Evolutionary conservation across 139 green algal genomes (phyloP).

Genomic region (Nannochloris sp.): DNA sequence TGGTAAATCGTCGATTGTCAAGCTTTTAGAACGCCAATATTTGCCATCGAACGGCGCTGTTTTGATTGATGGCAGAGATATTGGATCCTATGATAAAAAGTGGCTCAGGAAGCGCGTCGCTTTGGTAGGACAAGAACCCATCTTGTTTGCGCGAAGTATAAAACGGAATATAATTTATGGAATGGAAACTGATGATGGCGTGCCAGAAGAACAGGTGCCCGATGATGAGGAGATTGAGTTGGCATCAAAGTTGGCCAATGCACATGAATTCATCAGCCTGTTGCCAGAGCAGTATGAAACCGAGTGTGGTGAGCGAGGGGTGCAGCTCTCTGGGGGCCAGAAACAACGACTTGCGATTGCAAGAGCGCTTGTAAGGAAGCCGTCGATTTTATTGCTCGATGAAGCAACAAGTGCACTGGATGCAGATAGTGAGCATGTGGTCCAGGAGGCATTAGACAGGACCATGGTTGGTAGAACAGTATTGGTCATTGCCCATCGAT

Average conservation of each 20-base stretch:
- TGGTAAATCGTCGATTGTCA: conserved; percentile 83
- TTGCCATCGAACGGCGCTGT: conserved; percentile 50
- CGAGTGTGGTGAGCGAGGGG: conserved; percentile 69
- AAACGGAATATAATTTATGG: conserved; percentile 79
- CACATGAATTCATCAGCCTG: conserved; percentile 67
- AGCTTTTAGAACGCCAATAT: conserved; percentile 90
- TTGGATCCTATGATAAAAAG: conserved; percentile 44
- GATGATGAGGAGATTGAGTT: conserved; percentile 22
- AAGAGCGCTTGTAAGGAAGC: conserved; percentile 68
- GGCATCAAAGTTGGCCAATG: conserved; percentile 55
- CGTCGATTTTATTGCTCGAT: conserved; percentile 84
- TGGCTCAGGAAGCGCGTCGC: conserved; percentile 52
- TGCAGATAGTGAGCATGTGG: conserved; percentile 61
- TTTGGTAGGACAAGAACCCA: conserved; percentile 73
- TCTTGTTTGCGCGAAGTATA: conserved; percentile 72
- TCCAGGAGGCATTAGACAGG: conserved; percentile 83
- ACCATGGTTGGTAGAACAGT: conserved; percentile 76
- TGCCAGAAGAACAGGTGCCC: conserved; percentile 18
- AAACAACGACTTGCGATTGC: conserved; percentile 94
- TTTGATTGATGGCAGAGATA: conserved; percentile 64
- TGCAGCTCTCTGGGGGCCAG: conserved; percentile 71
- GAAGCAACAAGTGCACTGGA: conserved; percentile 82
- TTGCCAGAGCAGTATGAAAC: conserved; percentile 77
- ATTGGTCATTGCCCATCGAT: conserved; percentile 84
- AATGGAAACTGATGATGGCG: conserved; percentile 45